Base-by-base conservation (phyloP, 441 rosid genomes). In the Mallotus repandus region DNA sequence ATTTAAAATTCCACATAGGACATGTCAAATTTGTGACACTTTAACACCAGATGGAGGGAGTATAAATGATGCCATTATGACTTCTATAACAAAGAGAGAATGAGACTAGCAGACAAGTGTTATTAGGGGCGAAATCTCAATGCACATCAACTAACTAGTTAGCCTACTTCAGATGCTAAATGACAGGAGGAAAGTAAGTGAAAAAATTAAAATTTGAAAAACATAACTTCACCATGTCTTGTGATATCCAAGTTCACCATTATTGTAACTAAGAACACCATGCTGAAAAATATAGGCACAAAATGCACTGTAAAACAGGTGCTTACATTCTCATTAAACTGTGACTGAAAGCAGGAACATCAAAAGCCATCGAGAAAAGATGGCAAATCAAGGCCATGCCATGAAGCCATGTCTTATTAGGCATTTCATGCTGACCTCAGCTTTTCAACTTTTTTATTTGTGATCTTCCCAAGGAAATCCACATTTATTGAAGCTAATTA, bases 351-450 rank as follows among this genome's bases (percentile, higher is more conserved):
- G 68, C 21, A 56, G 43, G 68, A 18, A 25, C 9, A 56, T 52
- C 55, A 45, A 0, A 38, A 38, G 41, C 41, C 41, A 38, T 38
- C 7, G 7, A 38, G 41, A 38, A 38, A 38, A 38, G 74, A 35
- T 41, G 61, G 46, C 59, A 19, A 57, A 18, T 4, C 57, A 18
- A 29, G 52, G 10, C 46, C 46, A 62, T 6, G 52, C 19, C 13
- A 18, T 32, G 66, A 9, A 0, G 21, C 21, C 22, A 18, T 25
- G 11, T 64, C 45, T n/a, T 6, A 43, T 15, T 69, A 38, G 7
- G 21, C 53, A 8, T 69, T 56, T 69, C 72, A 63, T 72, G 55
- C 22, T 53, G 21, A 72, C 19, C 9, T 41, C 50, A 41, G 29
- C 10, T 8, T 53, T 71, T 48, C 4, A 9, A 16, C 7, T 9